A percentile compares a stretch with the other conserved stretches of the same genome.
These are phyloP conservation scores for Sporisorium reilianum DNA, from an alignment of 1,284 basidiomycete genomes.

Conservation along the genomic window DNA sequence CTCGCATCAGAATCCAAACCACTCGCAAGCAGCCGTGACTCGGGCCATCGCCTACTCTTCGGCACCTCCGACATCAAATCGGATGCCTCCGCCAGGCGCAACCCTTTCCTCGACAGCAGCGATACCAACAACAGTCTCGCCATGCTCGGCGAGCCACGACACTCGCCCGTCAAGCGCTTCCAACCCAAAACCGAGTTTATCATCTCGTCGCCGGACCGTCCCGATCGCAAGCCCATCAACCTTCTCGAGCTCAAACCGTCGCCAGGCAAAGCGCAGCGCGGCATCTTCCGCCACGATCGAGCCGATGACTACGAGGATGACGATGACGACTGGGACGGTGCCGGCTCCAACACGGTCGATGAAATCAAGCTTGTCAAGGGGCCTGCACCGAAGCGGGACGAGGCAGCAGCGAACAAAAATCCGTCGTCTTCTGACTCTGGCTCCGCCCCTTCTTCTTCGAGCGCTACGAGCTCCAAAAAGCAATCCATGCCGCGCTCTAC, in stretches of 20 bases:
- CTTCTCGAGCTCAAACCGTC: constrained; percentile 49
- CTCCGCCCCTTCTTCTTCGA: constrained; percentile 1
- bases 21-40: constrained; percentile 4
- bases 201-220: constrained; percentile 40
- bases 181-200: constrained; percentile 41
- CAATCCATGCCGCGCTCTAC: constrained; percentile 15
- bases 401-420: background rate
- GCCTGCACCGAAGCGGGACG: constrained; percentile 14
- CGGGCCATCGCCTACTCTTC: constrained; percentile 31
- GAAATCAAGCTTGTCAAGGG: constrained; percentile 37
- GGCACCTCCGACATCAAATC: constrained; percentile 12
- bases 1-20: background rate
- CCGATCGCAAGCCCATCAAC: constrained; percentile 52
- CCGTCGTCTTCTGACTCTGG: constrained; percentile 8
- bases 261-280: constrained; percentile 51
- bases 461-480: constrained; percentile 4
- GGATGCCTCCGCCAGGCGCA: constrained; percentile 5
- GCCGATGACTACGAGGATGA: constrained; percentile 27
- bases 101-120: constrained; percentile 23
- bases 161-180: constrained; percentile 48
- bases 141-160: constrained; percentile 37
- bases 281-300: constrained; percentile 48
- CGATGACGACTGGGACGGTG: constrained; percentile 19
- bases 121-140: constrained; percentile 34
- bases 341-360: constrained; percentile 17